Evolutionary conservation across 2,329 filamentous ascomycete genomes (phyloP).

Genomic region (Eutypa lata): DNA sequence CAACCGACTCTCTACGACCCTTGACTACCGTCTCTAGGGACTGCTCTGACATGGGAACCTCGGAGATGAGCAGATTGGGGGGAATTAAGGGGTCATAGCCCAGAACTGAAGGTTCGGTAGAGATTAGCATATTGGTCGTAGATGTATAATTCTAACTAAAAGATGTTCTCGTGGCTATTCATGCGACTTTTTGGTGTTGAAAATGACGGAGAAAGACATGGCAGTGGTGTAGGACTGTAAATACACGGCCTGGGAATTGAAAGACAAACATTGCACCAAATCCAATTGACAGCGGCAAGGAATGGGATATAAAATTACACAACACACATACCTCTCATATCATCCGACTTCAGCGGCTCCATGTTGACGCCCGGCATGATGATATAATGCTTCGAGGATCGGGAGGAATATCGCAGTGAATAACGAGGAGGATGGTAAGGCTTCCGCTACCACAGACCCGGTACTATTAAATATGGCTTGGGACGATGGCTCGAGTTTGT

Average conservation of each 20-base stretch:
- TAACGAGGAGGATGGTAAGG: background rate
- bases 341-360: conserved; percentile 31
- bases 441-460: background rate
- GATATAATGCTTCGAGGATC: background rate
- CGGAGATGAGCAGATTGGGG: conserved; percentile 79
- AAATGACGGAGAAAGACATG: background rate
- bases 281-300: background rate
- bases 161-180: background rate
- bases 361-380: conserved; percentile 34
- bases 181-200: no score
- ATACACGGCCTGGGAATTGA: no score
- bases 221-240: background rate
- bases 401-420: background rate
- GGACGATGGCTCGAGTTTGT: no score
- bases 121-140: conserved; percentile 25
- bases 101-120: conserved; percentile 59
- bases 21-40: conserved; percentile 68
- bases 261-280: no score
- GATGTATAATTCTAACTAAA: conserved; percentile 4
- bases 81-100: conserved; percentile 93
- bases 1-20: conserved; percentile 65
- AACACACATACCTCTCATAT: conserved; percentile 34
- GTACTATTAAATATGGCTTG: no score
- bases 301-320: background rate
- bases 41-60: conserved; percentile 68